Evolutionary conservation across 106 monocot species (phyloP).

Genomic region (Posidonia australis): DNA sequence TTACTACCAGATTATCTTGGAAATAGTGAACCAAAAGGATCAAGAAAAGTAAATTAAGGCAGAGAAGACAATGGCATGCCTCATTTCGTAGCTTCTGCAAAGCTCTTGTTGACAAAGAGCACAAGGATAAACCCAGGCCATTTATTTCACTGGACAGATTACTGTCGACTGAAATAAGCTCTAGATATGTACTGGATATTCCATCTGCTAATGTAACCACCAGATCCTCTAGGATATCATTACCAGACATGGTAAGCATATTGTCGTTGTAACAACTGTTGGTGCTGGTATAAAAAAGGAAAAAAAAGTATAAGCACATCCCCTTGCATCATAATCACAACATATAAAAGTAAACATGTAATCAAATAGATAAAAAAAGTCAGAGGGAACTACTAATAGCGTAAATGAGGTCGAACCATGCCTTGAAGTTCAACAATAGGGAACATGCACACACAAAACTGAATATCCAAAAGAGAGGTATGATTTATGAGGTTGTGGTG

Average conservation of each 20-base stretch:
- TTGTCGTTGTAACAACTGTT: conserved; percentile 35
- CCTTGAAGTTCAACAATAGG: too few species aligned
- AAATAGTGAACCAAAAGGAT: not conserved
- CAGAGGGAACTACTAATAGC: too few species aligned
- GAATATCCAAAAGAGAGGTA: too few species aligned
- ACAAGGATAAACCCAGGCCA: conserved; percentile 43
- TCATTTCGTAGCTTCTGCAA: conserved; percentile 88
- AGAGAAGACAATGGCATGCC: conserved; percentile 22
- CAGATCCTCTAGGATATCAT: conserved; percentile 74
- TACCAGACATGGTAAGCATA: conserved; percentile 36
- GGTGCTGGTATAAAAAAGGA: conserved; percentile 21
- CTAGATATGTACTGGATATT: conserved; percentile 57
- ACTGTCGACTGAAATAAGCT: conserved; percentile 87
- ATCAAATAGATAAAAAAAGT: too few species aligned
- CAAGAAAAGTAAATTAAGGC: not conserved
- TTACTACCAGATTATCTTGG: too few species aligned
- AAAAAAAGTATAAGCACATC: not conserved
- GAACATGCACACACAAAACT: too few species aligned
- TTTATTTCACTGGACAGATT: conserved; percentile 39
- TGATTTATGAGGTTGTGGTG: too few species aligned
- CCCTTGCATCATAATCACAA: not conserved
- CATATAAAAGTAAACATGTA: too few species aligned
- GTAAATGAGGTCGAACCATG: too few species aligned
- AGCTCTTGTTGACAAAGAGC: conserved; percentile 65
- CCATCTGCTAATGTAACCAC: conserved; percentile 70